Conservation (phyloP, 2,329 filamentous ascomycete genomes). For the Amauroascus verrucosus region DNA sequence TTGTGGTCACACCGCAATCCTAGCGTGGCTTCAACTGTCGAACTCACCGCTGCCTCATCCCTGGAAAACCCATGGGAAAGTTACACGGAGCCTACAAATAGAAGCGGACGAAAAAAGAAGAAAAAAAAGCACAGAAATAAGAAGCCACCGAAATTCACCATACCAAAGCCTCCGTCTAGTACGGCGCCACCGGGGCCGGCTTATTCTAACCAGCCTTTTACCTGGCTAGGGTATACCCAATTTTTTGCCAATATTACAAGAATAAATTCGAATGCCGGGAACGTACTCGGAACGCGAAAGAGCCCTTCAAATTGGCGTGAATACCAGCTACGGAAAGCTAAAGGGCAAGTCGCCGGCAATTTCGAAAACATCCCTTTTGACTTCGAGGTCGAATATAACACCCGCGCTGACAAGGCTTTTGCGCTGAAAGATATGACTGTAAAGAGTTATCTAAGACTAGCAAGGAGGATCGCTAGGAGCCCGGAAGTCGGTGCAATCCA, state of each 20-base stretch:
- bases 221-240: constrained; percentile 71
- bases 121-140: constrained; percentile 39
- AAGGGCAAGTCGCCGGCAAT: constrained; percentile 40
- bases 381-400: constrained; percentile 80
- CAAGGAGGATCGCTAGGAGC: constrained; percentile 60
- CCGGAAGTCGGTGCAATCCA: constrained; percentile 5
- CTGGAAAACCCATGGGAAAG: not conserved
- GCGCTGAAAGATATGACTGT: constrained; percentile 75
- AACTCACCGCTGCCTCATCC: not conserved
- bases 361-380: constrained; percentile 44
- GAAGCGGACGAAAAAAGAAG: constrained; percentile 26
- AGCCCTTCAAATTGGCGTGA: constrained; percentile 29
- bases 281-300: constrained; percentile 20
- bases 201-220: constrained; percentile 75
- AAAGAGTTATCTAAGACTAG: constrained; percentile 66
- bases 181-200: constrained; percentile 71
- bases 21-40: not conserved
- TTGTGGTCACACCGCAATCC: constrained; percentile 23
- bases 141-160: constrained; percentile 49
- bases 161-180: constrained; percentile 64
- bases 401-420: constrained; percentile 64
- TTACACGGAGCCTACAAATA: not conserved
- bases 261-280: constrained; percentile 58
- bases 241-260: constrained; percentile 90
- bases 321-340: constrained; percentile 44